Conservation (phyloP, 106 monocot species). For the Acorus gramineus region DNA sequence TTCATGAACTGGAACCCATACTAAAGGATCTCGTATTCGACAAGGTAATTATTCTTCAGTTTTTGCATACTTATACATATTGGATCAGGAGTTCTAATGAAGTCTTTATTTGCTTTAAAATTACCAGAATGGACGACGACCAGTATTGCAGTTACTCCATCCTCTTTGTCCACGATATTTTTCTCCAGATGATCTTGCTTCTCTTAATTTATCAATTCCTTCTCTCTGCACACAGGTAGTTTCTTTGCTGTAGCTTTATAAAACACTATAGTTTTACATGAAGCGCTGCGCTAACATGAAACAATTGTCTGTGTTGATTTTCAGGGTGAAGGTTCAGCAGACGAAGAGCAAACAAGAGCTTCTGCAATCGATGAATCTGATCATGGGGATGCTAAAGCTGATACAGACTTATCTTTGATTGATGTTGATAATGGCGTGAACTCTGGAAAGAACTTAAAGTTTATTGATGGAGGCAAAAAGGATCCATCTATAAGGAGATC, state of each 20-base stretch:
- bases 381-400: background rate
- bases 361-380: constrained; percentile 9
- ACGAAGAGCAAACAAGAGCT: background rate
- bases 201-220: constrained; percentile 48
- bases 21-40: constrained; percentile 68
- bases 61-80: background rate
- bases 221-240: constrained; percentile 50
- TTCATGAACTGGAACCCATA: constrained; percentile 44
- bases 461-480: constrained; percentile 51
- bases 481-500: constrained; percentile 57
- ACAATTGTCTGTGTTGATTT: constrained; percentile 8
- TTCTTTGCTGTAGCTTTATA: background rate
- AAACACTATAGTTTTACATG: background rate
- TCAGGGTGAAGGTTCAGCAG: constrained; percentile 31
- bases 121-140: constrained; percentile 62
- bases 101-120: background rate
- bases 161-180: constrained; percentile 72
- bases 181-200: constrained; percentile 60
- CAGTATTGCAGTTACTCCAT: constrained; percentile 67
- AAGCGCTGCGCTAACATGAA: background rate
- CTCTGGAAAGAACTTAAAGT: constrained; percentile 13
- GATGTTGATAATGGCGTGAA: constrained; percentile 5
- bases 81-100: background rate
- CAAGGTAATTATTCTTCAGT: constrained; percentile 30
- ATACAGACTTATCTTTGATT: background rate